A percentile compares a stretch with the other conserved stretches of the same genome.
These are phyloP conservation scores for Lecanicillium sp. DNA, from an alignment of 2,329 filamentous ascomycete species.

Conservation along the genomic window DNA sequence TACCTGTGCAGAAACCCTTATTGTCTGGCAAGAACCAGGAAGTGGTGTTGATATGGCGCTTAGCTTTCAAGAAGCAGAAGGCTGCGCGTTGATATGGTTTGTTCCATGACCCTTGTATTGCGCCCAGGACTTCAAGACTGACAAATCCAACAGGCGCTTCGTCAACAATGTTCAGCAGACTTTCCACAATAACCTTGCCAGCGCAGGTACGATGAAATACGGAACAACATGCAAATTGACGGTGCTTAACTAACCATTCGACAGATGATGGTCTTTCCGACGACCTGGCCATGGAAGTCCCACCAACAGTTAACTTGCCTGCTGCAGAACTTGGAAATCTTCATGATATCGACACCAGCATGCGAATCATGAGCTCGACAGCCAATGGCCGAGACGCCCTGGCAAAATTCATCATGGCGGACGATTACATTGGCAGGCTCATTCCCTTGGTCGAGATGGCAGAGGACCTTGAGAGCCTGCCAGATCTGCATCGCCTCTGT, in stretches of 20 bases:
- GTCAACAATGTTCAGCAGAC: conserved; percentile 78
- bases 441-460: conserved; percentile 80
- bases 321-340: conserved; percentile 75
- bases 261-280: conserved; percentile 82
- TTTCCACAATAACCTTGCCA: conserved; percentile 49
- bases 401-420: conserved; percentile 74
- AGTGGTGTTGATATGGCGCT: conserved; percentile 93
- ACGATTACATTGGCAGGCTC: conserved; percentile 82
- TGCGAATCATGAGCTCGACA: conserved; percentile 69
- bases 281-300: conserved; percentile 68
- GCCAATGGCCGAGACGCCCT: conserved; percentile 74
- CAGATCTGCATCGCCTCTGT: conserved; percentile 84
- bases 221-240: no score
- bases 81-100: conserved; percentile 86
- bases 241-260: conserved; percentile 21
- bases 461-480: conserved; percentile 81
- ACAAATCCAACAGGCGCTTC: conserved; percentile 61
- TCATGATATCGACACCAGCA: conserved; percentile 73
- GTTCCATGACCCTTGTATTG: conserved; percentile 13
- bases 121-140: conserved; percentile 10
- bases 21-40: conserved; percentile 86
- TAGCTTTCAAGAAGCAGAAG: conserved; percentile 95
- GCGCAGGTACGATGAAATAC: conserved; percentile 56
- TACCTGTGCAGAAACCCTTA: conserved; percentile 69
- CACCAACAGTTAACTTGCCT: conserved; percentile 65